Conservation (phyloP, 371 early-diverging fungal genomes). For the Mucor velutinosus region DNA sequence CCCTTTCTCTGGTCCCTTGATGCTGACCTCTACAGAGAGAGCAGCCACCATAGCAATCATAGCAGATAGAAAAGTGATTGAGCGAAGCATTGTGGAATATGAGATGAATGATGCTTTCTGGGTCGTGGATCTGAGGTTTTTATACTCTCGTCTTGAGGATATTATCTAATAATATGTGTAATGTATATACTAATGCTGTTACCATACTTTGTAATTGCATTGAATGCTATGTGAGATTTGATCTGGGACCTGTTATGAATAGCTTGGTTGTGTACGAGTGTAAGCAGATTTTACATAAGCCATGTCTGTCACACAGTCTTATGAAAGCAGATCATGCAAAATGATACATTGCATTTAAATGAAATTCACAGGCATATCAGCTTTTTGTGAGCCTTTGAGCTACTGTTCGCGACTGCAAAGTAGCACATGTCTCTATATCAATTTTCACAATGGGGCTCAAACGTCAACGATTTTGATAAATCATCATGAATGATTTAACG, state of each 20-base stretch:
- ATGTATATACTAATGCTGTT: background rate
- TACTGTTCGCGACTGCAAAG: background rate
- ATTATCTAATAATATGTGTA: background rate
- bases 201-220: background rate
- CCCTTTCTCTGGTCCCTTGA: background rate
- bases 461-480: background rate
- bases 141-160: background rate
- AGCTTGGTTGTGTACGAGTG: background rate
- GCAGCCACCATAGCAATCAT: background rate
- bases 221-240: background rate
- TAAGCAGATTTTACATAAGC: background rate
- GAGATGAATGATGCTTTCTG: background rate
- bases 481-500: no score
- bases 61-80: background rate
- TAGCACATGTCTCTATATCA: background rate
- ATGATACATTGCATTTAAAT: background rate
- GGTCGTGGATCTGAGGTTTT: background rate
- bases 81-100: background rate
- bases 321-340: background rate
- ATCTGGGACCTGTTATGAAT: background rate
- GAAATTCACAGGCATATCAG: background rate
- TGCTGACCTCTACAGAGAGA: slow-evolving; percentile 5
- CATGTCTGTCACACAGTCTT: background rate
- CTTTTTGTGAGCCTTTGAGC: background rate
- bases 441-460: background rate